A percentile compares a stretch with the other conserved stretches of the same genome.
Evolutionary conservation across 371 early-diverging fungal species (phyloP).

Genomic region (Rhizomucor pusillus): DNA sequence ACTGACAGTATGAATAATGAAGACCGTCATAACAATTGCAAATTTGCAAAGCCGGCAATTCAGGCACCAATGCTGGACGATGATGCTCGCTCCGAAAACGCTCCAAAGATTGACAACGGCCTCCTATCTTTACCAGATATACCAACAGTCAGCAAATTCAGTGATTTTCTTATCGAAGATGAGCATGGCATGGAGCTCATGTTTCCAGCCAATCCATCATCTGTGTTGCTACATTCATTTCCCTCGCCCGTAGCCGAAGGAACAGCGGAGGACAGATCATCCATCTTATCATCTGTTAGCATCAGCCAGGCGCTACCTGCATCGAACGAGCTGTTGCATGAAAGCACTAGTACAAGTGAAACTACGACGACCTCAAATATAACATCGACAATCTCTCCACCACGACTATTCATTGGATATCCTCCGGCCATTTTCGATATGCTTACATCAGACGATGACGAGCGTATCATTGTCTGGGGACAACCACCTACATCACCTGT

Average conservation of each 20-base stretch:
- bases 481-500: conserved; percentile 12
- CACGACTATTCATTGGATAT: conserved; percentile 42
- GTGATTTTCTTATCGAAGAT: conserved; percentile 26
- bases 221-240: conserved; percentile 14
- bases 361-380: neutral
- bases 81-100: neutral
- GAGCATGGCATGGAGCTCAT: conserved; percentile 17
- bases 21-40: conserved; percentile 8
- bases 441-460: conserved; percentile 48
- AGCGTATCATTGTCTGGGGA: conserved; percentile 56
- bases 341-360: neutral
- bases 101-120: neutral
- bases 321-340: neutral
- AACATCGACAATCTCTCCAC: conserved; percentile 13
- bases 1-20: conserved; percentile 14
- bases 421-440: conserved; percentile 51
- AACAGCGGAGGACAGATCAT: conserved; percentile 1
- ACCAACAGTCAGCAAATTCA: conserved; percentile 41
- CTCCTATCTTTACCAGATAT: conserved; percentile 24
- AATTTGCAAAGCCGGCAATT: conserved; percentile 3
- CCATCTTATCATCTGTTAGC: conserved; percentile 9
- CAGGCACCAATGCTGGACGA: conserved; percentile 4
- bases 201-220: conserved; percentile 19
- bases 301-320: neutral
- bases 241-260: conserved; percentile 6